phyloP scores from a whole-genome alignment of 371 early-diverging fungal genomes.

The Phascolomyces articulosus region DNA sequence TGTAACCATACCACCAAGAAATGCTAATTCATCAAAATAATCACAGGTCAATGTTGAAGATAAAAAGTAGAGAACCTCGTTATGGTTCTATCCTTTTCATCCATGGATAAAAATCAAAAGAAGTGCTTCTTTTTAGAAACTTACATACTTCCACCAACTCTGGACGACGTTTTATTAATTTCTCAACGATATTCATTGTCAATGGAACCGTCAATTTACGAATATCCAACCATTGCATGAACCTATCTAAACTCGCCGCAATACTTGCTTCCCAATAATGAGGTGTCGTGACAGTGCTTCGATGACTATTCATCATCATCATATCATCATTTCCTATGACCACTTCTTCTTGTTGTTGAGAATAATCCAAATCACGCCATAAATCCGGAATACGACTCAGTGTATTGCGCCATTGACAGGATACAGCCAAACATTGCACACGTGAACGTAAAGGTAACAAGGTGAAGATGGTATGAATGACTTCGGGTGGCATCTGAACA shows the following conservation, averaged over 20 bases:
- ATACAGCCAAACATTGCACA: neutral
- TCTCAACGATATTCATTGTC: neutral
- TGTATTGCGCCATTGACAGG: neutral
- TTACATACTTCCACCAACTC: neutral
- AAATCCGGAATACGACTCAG: neutral
- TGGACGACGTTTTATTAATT: neutral
- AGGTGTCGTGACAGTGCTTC: neutral
- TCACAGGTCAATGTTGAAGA: neutral
- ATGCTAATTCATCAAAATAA: conserved; percentile 1
- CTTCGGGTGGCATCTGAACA: neutral
- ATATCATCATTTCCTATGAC: too few species aligned
- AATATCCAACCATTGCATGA: neutral
- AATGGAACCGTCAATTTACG: neutral
- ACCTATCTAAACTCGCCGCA: neutral
- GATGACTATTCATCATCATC: neutral
- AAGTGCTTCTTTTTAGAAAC: neutral
- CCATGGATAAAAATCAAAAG: too few species aligned
- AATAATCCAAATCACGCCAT: conserved; percentile 2
- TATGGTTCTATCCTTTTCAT: too few species aligned
- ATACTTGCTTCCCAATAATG: neutral
- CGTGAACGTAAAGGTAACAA: neutral
- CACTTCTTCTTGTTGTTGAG: too few species aligned
- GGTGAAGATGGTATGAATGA: neutral
- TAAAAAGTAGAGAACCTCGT: too few species aligned
- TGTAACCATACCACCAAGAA: neutral